phyloP scores from a whole-genome alignment of 139 green algal genomes.

The Chlorella sp. region DNA sequence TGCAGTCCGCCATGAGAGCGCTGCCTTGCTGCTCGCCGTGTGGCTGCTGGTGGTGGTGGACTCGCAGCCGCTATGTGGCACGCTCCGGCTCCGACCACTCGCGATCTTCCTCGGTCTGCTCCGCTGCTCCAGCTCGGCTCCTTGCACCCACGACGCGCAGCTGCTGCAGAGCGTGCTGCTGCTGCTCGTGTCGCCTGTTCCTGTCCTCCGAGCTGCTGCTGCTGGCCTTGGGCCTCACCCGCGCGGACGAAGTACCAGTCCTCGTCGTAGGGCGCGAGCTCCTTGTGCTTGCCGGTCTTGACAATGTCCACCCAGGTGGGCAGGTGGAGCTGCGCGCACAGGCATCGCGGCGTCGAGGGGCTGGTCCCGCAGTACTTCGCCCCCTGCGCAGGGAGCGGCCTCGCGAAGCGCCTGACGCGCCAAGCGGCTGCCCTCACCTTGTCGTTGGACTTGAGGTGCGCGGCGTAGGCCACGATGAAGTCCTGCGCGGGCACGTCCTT shows the following conservation, averaged over 20 bases:
- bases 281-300: slow-evolving; percentile 95
- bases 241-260: slow-evolving; percentile 99
- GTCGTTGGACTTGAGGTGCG: slow-evolving; percentile 93
- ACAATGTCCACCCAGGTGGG: slow-evolving; percentile 94
- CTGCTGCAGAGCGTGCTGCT: too few species aligned
- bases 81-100: too few species aligned
- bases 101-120: too few species aligned
- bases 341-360: background rate
- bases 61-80: too few species aligned
- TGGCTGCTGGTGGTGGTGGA: too few species aligned
- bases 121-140: background rate
- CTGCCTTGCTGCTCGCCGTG: too few species aligned
- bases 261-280: slow-evolving; percentile 90
- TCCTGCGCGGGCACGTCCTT: slow-evolving; percentile 39
- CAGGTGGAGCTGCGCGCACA: slow-evolving; percentile 86
- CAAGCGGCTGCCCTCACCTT: slow-evolving; percentile 62
- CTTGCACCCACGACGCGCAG: background rate
- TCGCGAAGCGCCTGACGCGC: background rate
- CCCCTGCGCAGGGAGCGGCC: too few species aligned
- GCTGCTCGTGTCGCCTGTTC: too few species aligned
- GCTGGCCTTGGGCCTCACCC: slow-evolving; percentile 45
- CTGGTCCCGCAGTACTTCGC: background rate
- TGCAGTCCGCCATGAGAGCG: too few species aligned
- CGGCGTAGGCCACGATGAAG: slow-evolving; percentile 92
- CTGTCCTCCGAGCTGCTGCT: too few species aligned